Percentiles rank a stretch among this genome's conserved stretches.
phyloP scores from a whole-genome alignment of 2,329 filamentous ascomycete species.

The Fusarium sororula region DNA sequence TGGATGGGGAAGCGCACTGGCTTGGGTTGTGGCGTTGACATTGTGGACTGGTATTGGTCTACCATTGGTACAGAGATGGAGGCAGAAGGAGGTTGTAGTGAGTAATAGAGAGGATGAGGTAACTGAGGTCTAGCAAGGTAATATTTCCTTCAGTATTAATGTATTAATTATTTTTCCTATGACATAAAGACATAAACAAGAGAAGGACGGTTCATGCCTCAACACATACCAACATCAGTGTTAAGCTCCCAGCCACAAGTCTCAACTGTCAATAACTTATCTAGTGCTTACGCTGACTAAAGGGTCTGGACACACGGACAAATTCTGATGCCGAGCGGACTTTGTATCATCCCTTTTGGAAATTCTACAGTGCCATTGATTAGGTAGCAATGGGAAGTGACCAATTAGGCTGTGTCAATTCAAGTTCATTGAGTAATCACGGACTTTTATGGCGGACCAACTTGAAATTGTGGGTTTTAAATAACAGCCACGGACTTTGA shows the following conservation, averaged over 20 bases:
- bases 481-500: background rate
- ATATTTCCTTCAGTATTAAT: too few relatives aligned
- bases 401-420: background rate
- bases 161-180: too few relatives aligned
- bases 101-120: background rate
- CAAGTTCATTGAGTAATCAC: fast-evolving
- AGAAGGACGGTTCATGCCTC: too few relatives aligned
- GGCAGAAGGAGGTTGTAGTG: constrained; percentile 17
- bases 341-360: background rate
- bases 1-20: constrained; percentile 48
- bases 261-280: too few relatives aligned
- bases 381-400: fast-evolving
- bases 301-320: background rate
- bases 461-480: background rate
- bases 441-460: background rate
- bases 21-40: constrained; percentile 46
- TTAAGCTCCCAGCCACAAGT: too few relatives aligned
- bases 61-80: constrained; percentile 37
- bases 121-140: background rate
- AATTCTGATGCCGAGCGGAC: background rate
- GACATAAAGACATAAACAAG: too few relatives aligned
- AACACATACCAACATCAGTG: too few relatives aligned
- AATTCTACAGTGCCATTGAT: fast-evolving
- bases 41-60: constrained; percentile 47
- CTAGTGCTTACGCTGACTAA: background rate